phyloP scores from a whole-genome alignment of 2,329 filamentous ascomycete species.

The Coleophoma crateriformis region DNA sequence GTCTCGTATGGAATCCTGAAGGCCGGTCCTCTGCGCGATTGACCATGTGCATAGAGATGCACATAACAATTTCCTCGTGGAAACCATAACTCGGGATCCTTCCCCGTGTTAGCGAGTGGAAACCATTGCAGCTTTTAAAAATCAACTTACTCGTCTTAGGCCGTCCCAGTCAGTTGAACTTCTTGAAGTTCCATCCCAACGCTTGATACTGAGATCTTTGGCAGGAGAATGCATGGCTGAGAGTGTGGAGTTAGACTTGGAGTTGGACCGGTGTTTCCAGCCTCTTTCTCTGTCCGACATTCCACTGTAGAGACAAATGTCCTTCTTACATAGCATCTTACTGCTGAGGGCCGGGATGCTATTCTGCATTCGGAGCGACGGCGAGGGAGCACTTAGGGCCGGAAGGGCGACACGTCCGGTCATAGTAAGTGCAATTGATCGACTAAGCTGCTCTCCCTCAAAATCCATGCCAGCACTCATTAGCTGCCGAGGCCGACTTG shows the following conservation, averaged over 20 bases:
- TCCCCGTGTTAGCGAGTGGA: conserved; percentile 2
- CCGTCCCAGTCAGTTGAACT: conserved; percentile 34
- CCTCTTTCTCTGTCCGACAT: conserved; percentile 14
- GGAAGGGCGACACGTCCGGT: conserved; percentile 2
- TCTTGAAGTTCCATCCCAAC: conserved; percentile 31
- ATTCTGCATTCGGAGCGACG: background rate
- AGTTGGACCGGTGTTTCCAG: conserved; percentile 10
- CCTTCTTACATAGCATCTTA: conserved; percentile 4
- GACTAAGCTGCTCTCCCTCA: conserved; percentile 2
- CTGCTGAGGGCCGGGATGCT: background rate
- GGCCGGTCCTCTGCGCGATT: conserved; percentile 60
- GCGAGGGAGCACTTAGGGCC: background rate
- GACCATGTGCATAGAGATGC: conserved; percentile 61
- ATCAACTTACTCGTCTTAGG: conserved; percentile 34
- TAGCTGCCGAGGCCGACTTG: background rate
- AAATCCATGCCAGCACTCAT: too few species aligned
- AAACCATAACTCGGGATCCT: conserved; percentile 71
- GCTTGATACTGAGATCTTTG: conserved; percentile 20
- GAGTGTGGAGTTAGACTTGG: conserved; percentile 1
- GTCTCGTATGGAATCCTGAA: conserved; percentile 58
- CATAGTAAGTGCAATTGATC: conserved; percentile 14
- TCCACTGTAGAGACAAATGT: conserved; percentile 15
- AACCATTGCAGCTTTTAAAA: background rate
- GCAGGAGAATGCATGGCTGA: conserved; percentile 4
- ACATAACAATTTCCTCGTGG: conserved; percentile 64